Base-by-base conservation (phyloP, 2,329 filamentous ascomycete species). In the Coleophoma crateriformis region DNA sequence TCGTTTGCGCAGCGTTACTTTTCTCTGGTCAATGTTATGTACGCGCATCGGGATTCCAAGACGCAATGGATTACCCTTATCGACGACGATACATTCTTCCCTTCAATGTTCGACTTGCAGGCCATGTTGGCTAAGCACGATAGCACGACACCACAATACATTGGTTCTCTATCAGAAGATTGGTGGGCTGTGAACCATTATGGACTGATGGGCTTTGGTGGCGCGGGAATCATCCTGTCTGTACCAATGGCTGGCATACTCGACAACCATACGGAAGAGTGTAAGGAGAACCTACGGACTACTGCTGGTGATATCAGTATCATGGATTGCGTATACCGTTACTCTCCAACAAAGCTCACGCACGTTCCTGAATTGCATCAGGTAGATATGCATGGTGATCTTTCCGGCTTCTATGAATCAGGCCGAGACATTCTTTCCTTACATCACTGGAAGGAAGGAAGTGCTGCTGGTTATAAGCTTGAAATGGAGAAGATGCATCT, bases 1-100 rank as follows among this genome's bases (percentile, higher is more conserved):
- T 47, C 46, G 2, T 64, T 64, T 37, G 54, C 59, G 5, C 61
- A 69, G 34, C 67, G 71, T n/a, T 74, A 74, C 50, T 74, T 74
- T 53, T 71, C 71, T 4, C 58, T 75, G 19, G 61, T 74, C 8
- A 61, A 65, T 32, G 61, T 72, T 4, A 64, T 75, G 60, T 68
- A 69, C 44, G 53, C 61, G 38, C 64, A 71, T 40, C 58, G 65
- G 45, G 61, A 68, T 20, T 58, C 66, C 1, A 60, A 64, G 33
- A 74, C 72, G 1, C 48, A 61, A 49, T 64, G 62, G 62, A 50
- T 60, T 20, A 50, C 56, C 14, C 40, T 51, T 15, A 63, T 65
- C 27, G 63, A 65, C 47, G 63, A 65, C 39, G 63, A 65, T 54
- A 65, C 63, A 13, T 64, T 65, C 54, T 65, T 65, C 32, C 63